Evolutionary conservation across 441 rosid species (phyloP).

Genomic region (Pelargonium hybrid): DNA sequence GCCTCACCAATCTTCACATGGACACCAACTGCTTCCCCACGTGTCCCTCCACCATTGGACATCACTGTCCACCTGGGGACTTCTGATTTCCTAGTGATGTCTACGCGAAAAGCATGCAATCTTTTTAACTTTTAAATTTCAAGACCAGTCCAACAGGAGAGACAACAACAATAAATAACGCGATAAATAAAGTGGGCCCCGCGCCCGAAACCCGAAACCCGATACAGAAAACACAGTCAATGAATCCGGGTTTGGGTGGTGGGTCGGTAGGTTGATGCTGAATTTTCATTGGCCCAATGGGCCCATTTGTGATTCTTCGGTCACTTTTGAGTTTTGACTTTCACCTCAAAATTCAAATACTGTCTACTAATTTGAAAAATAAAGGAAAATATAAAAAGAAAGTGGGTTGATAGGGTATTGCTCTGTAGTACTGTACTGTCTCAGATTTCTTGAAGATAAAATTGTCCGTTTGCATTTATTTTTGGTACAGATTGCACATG

Average conservation of each 20-base stretch:
- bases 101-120: neutral
- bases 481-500: neutral
- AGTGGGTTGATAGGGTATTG: neutral
- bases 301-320: neutral
- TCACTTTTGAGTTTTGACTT: neutral
- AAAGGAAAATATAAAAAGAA: no score
- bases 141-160: neutral
- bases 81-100: neutral
- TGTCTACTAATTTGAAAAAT: no score
- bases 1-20: neutral
- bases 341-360: no score
- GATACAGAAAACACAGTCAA: neutral
- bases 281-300: neutral
- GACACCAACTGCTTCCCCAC: neutral
- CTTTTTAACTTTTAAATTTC: neutral
- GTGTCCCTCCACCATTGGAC: neutral
- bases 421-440: neutral
- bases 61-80: neutral
- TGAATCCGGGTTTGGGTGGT: no score
- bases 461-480: neutral
- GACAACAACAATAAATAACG: neutral
- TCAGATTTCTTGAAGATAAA: neutral
- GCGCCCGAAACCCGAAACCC: neutral
- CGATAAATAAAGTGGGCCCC: neutral
- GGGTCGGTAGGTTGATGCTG: no score